phyloP scores from a whole-genome alignment of 106 monocot species.

The Dendrobium huoshanense region DNA sequence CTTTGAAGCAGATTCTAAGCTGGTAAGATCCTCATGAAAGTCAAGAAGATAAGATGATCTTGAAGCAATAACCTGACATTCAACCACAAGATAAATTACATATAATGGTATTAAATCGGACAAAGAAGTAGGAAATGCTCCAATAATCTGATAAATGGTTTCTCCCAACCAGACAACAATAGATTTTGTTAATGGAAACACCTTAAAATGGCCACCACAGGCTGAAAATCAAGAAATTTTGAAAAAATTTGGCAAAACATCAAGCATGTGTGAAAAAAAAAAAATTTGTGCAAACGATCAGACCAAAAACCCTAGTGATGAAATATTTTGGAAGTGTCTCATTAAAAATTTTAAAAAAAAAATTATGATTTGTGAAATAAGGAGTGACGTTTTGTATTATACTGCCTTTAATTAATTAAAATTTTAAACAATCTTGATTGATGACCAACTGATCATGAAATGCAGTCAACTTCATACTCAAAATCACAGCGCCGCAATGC shows the following conservation, averaged over 20 bases:
- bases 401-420: neutral
- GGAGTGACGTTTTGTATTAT: neutral
- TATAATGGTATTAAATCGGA: neutral
- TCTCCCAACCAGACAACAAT: neutral
- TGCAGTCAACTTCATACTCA: neutral
- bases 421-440: neutral
- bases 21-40: slow-evolving; percentile 75
- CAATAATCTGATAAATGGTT: neutral
- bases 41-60: slow-evolving; percentile 74
- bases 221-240: neutral
- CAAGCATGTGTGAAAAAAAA: neutral
- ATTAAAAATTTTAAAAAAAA: no score
- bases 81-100: neutral
- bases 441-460: neutral
- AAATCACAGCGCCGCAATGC: no score
- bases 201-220: neutral
- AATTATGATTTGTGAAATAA: neutral
- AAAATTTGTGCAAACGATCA: neutral
- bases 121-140: neutral
- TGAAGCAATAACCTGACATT: slow-evolving; percentile 75
- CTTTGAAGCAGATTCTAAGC: slow-evolving; percentile 91
- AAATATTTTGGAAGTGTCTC: neutral
- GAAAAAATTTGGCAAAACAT: neutral
- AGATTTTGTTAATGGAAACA: neutral
- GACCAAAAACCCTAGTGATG: neutral